A percentile compares a stretch with the other conserved stretches of the same genome.
Evolutionary conservation across 2,329 filamentous ascomycete genomes (phyloP).

Genomic region (Sarocladiaceae sp.): DNA sequence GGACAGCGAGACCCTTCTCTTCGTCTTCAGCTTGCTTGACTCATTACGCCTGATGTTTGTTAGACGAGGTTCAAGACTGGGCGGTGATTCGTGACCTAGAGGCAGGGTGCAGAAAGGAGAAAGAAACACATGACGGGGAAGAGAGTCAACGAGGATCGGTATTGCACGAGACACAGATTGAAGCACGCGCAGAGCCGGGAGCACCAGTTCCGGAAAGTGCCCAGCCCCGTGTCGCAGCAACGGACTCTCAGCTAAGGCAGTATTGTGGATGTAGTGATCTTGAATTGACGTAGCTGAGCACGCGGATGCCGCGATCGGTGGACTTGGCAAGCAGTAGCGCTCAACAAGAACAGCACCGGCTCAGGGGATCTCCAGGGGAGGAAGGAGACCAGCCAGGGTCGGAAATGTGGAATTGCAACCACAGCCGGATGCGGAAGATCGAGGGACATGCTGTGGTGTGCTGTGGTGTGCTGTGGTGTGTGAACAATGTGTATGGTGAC

Average conservation of each 20-base stretch:
- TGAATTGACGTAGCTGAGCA: constrained; percentile 5
- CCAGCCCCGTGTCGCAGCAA: constrained; percentile 1
- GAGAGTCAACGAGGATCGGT: neutral
- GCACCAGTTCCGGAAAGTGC: no score
- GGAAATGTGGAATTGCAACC: constrained; percentile 9
- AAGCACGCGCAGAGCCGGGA: no score
- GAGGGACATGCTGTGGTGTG: neutral
- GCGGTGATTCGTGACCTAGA: no score
- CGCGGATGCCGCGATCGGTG: neutral
- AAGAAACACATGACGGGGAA: neutral
- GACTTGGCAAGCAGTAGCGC: neutral
- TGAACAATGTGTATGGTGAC: no score
- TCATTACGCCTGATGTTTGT: constrained; percentile 1
- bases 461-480: no score
- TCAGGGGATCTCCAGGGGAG: constrained; percentile 8
- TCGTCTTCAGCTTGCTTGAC: constrained; percentile 5
- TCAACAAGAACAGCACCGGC: no score
- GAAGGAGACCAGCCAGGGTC: neutral
- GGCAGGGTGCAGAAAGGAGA: neutral
- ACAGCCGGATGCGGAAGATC: no score
- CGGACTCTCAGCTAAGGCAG: constrained; percentile 1
- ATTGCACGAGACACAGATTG: neutral
- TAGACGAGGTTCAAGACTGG: neutral
- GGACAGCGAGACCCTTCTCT: no score
- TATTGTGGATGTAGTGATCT: neutral